Percentiles rank a stretch among this genome's conserved stretches.
Evolutionary conservation across 345 rosid genomes (phyloP).

Genomic region (Lagerstroemia speciosa): DNA sequence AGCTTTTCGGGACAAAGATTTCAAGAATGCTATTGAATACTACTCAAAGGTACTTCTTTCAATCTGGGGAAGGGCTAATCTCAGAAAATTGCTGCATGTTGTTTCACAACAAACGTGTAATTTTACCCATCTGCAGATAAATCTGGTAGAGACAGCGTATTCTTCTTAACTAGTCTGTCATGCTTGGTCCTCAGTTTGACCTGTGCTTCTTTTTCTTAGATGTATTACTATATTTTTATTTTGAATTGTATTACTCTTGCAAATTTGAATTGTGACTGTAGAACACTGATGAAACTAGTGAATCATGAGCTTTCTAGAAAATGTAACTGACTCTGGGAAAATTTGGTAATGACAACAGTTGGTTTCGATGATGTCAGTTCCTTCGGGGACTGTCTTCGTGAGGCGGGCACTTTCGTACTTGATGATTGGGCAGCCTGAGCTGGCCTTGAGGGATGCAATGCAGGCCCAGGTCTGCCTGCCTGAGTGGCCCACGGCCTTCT

Average conservation of each 20-base stretch:
- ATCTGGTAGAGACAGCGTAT: conserved; percentile 2
- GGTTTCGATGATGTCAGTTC: conserved; percentile 75
- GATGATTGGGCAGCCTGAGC: conserved; percentile 81
- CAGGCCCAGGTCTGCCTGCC: conserved; percentile 96
- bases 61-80: too few relatives aligned
- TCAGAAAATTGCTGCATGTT: not conserved
- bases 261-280: not conserved
- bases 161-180: not conserved
- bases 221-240: not conserved
- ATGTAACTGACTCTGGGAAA: not conserved
- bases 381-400: conserved; percentile 76
- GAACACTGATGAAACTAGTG: not conserved
- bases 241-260: not conserved
- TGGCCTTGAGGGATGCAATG: conserved; percentile 94
- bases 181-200: not conserved
- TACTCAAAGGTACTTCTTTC: conserved; percentile 64
- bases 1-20: conserved; percentile 90
- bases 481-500: conserved; percentile 96
- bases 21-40: conserved; percentile 76
- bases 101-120: not conserved
- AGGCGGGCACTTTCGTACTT: conserved; percentile 64
- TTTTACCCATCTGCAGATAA: not conserved
- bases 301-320: not conserved
- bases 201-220: not conserved
- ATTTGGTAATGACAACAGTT: conserved; percentile 26